Percentiles rank a stretch among this genome's conserved stretches.
Conservation (phyloP, 257 asterid species). For the Vinca minor region DNA sequence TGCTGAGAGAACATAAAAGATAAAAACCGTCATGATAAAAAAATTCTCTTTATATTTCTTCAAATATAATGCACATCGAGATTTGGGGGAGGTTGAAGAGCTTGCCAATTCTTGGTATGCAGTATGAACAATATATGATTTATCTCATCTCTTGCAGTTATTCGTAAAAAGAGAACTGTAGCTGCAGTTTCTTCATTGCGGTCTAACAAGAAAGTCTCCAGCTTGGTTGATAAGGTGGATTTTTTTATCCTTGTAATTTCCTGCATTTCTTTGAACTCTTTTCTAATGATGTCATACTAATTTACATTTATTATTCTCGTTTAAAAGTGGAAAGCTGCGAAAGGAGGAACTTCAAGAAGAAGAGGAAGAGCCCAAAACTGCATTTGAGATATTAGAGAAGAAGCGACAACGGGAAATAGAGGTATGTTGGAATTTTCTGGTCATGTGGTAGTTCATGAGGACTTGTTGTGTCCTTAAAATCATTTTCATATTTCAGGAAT, state of each 20-base stretch:
- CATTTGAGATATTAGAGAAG: constrained; percentile 65
- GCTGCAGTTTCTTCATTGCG: constrained; percentile 64
- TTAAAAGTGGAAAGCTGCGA: constrained; percentile 96
- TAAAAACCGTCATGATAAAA: too few relatives aligned
- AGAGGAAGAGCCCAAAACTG: constrained; percentile 73
- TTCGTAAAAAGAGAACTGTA: constrained; percentile 64
- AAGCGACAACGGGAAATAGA: constrained; percentile 81
- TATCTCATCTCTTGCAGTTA: constrained; percentile 31
- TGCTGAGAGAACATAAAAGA: too few relatives aligned
- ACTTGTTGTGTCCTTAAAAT: background rate
- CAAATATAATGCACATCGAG: too few relatives aligned
- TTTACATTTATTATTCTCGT: constrained; percentile 6
- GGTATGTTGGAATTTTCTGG: constrained; percentile 35
- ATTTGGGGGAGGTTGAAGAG: too few relatives aligned
- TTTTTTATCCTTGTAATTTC: background rate
- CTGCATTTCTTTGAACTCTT: background rate
- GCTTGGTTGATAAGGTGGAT: constrained; percentile 92
- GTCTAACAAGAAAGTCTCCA: constrained; percentile 88
- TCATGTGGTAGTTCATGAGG: background rate
- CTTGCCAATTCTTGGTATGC: too few relatives aligned
- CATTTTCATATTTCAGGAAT: constrained; percentile 46
- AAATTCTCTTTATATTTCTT: too few relatives aligned
- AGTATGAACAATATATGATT: background rate
- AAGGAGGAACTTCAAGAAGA: constrained; percentile 86
- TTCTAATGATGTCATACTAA: background rate